phyloP scores from a whole-genome alignment of 106 monocot species.

The Dioscorea dumetorum region DNA sequence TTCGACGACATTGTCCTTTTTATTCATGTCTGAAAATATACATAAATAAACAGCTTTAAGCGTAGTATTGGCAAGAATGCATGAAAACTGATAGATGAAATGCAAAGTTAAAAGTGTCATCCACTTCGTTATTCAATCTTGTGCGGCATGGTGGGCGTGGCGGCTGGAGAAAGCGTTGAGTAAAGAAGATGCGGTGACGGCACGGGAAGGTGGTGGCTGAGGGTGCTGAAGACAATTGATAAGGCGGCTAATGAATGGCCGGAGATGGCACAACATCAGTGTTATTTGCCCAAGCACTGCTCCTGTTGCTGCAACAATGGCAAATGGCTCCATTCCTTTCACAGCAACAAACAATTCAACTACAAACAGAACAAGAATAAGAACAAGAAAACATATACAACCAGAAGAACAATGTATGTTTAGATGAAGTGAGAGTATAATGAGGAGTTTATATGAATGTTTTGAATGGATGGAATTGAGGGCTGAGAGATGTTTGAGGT shows the following conservation, averaged over 20 bases:
- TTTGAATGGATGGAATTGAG: no score
- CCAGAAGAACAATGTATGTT: neutral
- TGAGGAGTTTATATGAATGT: neutral
- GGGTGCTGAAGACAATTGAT: constrained; percentile 7
- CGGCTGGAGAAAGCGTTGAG: neutral
- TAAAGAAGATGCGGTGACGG: neutral
- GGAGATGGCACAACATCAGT: neutral
- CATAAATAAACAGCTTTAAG: no score
- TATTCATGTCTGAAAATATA: no score
- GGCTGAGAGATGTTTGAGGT: neutral
- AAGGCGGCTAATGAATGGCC: constrained; percentile 4
- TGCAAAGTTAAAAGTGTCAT: no score
- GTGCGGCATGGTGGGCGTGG: neutral
- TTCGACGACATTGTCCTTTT: no score
- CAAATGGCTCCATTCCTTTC: constrained; percentile 1
- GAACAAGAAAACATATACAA: neutral
- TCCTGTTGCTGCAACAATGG: neutral
- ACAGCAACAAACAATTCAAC: neutral
- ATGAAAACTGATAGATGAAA: no score
- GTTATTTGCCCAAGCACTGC: constrained; percentile 7
- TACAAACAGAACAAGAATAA: neutral
- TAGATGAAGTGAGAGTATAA: neutral
- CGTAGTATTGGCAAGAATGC: no score
- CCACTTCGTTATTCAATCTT: neutral
- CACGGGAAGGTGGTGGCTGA: neutral